A percentile compares a stretch with the other conserved stretches of the same genome.
Evolutionary conservation across 768 basidiomycete genomes (phyloP).

Genomic region (Rhodotorula babjevae): DNA sequence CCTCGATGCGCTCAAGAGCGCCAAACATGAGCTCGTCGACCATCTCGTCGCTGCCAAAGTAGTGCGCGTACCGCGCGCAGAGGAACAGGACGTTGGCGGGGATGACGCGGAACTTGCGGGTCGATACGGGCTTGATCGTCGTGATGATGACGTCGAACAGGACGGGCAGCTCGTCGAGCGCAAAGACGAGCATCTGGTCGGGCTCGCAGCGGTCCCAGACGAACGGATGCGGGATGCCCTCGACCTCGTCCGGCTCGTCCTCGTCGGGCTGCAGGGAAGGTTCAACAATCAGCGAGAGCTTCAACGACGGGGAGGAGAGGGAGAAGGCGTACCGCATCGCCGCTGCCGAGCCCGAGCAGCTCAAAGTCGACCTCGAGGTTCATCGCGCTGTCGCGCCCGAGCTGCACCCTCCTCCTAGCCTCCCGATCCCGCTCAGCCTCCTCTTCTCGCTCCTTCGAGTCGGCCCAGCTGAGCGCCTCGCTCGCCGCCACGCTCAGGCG

Average conservation of each 20-base stretch:
- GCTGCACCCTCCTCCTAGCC: slow-evolving; percentile 49
- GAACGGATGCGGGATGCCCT: slow-evolving; percentile 43
- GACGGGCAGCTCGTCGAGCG: slow-evolving; percentile 67
- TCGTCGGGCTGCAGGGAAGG: slow-evolving; percentile 47
- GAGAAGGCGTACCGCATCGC: slow-evolving; percentile 42
- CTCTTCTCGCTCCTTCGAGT: slow-evolving; percentile 20
- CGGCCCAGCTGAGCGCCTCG: slow-evolving; percentile 51
- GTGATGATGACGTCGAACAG: slow-evolving; percentile 78
- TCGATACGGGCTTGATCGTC: slow-evolving; percentile 64
- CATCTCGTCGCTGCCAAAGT: slow-evolving; percentile 81
- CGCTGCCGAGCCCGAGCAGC: slow-evolving; percentile 52
- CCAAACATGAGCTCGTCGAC: slow-evolving; percentile 86
- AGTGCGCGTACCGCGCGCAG: slow-evolving; percentile 81
- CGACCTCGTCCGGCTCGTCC: slow-evolving; percentile 51
- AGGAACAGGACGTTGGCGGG: slow-evolving; percentile 90
- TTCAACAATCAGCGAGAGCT: too few relatives aligned
- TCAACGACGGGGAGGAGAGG: too few relatives aligned
- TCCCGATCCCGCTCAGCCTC: slow-evolving; percentile 35
- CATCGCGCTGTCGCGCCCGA: slow-evolving; percentile 49
- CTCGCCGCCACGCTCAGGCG: slow-evolving; percentile 47
- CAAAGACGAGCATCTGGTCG: slow-evolving; percentile 87
- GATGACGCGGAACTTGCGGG: slow-evolving; percentile 56
- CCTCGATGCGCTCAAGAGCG: slow-evolving; percentile 86
- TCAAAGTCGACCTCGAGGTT: slow-evolving; percentile 55
- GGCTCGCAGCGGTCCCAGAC: slow-evolving; percentile 60